Base-by-base conservation (phyloP, 2,329 filamentous ascomycete genomes). In the Geoglossum cookeanum region DNA sequence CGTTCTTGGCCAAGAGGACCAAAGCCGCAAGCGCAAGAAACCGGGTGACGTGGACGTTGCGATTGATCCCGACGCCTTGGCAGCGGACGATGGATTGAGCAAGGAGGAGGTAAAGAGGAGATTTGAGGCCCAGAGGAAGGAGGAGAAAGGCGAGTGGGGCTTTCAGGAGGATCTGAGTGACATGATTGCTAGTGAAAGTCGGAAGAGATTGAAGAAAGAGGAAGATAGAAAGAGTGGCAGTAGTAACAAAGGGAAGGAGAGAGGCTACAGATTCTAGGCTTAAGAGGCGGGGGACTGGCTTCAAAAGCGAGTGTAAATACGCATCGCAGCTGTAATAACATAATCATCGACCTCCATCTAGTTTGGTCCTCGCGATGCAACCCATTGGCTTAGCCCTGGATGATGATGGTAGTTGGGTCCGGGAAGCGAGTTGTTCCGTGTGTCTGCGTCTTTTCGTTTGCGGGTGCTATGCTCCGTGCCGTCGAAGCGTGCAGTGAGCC, bases 41-140 rank as follows among this genome's bases (percentile, higher is more conserved):
- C 90, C 86, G 3, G 92, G 91, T 45, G 92, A 98, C 68, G 79
- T 98, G 29, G 92, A 98, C 63, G 85, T 97, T 32, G 87, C 89
- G 29, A 81, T 98, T 61, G 89, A 97, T 64, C 80, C 87, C 4
- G 91, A 97, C 66, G 78, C 84, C 42, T 70, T 98, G 59, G 80
- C 80, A 61, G 76, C 79, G 45, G 78, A 83, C 60, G 87, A 88
- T 63, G 85, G 84, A 49, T 77, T 97, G 65, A 85, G 79, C 70
- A 94, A 91, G 69, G 90, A 95, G 30, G 86, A 90, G 63, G 69
- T 98, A 64, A 79, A 78, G 68, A 81, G 78, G 65, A 78, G 84
- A 66, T 98, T 94, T 65, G 90, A 97, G 59, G 81, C 75, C 37
- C 74, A 81, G 67, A 77, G 78, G 64, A 76, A 80, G 65, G 77